phyloP scores from a whole-genome alignment of 805 yeast species.

The Barnettozyma botsteinii region DNA sequence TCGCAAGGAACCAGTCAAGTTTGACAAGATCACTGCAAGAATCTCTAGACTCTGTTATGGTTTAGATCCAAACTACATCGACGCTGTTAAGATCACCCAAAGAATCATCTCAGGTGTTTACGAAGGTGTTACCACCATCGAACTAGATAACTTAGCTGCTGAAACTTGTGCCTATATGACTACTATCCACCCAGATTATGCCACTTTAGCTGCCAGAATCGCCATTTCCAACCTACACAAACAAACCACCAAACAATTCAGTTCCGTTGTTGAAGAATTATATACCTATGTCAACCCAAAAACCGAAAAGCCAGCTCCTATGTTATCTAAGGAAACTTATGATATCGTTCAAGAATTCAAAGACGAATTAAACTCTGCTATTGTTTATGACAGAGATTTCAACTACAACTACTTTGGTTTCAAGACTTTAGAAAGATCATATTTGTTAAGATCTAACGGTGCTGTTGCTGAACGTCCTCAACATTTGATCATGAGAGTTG shows the following conservation, averaged over 20 bases:
- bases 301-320: conserved; percentile 49
- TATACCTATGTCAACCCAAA: conserved; percentile 78
- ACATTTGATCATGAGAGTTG: conserved; percentile 83
- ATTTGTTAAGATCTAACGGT: conserved; percentile 60
- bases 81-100: conserved; percentile 93
- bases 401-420: conserved; percentile 81
- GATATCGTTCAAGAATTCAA: conserved; percentile 58
- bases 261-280: conserved; percentile 68
- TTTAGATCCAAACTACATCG: conserved; percentile 84
- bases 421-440: conserved; percentile 87
- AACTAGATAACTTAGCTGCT: conserved; percentile 79
- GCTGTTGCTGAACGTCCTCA: conserved; percentile 87
- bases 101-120: conserved; percentile 94
- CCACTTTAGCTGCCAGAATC: conserved; percentile 89
- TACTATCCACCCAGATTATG: conserved; percentile 96
- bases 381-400: conserved; percentile 74
- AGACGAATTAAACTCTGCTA: conserved; percentile 65
- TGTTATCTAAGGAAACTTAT: conserved; percentile 64
- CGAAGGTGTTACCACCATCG: conserved; percentile 93
- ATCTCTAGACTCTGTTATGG: conserved; percentile 93
- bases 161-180: conserved; percentile 98
- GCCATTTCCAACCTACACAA: conserved; percentile 93
- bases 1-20: conserved; percentile 88
- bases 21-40: conserved; percentile 94
- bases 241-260: conserved; percentile 83